phyloP scores from a whole-genome alignment of 1,284 basidiomycete genomes.

The Lignosus rhinocerotis region DNA sequence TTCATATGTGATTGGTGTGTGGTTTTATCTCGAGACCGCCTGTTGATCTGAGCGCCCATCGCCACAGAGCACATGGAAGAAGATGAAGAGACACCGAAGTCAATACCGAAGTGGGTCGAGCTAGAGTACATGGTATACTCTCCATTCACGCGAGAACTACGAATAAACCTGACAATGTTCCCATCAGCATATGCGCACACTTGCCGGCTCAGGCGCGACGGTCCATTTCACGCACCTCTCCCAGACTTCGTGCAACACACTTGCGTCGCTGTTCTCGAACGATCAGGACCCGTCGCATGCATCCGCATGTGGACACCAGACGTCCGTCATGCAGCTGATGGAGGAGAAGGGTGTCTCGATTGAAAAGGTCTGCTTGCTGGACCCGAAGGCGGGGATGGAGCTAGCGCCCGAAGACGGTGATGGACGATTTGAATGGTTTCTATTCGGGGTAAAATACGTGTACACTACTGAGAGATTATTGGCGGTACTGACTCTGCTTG shows the following conservation, averaged over 20 bases:
- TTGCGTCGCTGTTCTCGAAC: slow-evolving; percentile 46
- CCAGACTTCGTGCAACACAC: slow-evolving; percentile 58
- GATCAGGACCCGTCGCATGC: slow-evolving; percentile 35
- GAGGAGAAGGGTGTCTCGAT: slow-evolving; percentile 48
- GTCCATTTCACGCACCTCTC: slow-evolving; percentile 89
- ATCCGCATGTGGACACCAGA: slow-evolving; percentile 58
- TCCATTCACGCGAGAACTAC: not conserved
- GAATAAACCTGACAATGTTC: not conserved
- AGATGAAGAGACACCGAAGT: slow-evolving; percentile 73
- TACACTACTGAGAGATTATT: no score
- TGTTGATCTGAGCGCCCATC: not conserved
- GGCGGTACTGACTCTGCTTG: not conserved
- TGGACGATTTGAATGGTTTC: slow-evolving; percentile 76
- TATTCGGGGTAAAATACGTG: slow-evolving; percentile 70
- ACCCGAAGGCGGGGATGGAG: slow-evolving; percentile 76
- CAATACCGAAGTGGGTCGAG: slow-evolving; percentile 87
- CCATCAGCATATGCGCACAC: slow-evolving; percentile 79
- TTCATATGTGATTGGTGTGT: slow-evolving; percentile 42
- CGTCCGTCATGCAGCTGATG: slow-evolving; percentile 70
- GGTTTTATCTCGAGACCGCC: no score
- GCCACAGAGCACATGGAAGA: slow-evolving; percentile 91
- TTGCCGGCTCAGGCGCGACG: slow-evolving; percentile 65
- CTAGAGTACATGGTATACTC: slow-evolving; percentile 69
- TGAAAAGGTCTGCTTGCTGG: slow-evolving; percentile 80
- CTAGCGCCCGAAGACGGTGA: slow-evolving; percentile 77